Percentiles rank a stretch among this genome's conserved stretches.
These are phyloP conservation scores for Pichia sp. DNA, from an alignment of 1,139 yeast species.

Conservation along the genomic window DNA sequence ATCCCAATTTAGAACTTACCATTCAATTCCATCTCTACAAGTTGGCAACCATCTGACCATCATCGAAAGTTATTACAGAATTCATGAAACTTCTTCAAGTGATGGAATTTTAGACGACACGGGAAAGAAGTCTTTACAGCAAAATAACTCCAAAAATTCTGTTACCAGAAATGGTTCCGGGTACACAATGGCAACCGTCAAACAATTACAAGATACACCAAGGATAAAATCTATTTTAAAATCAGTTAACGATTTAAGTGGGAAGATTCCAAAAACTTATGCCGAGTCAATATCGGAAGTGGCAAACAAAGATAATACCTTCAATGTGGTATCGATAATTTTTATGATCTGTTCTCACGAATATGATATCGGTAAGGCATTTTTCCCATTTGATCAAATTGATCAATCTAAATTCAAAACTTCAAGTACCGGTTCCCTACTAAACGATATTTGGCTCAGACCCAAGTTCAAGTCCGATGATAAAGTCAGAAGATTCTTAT, in stretches of 20 bases:
- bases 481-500: slow-evolving; percentile 66
- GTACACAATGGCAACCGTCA: slow-evolving; percentile 28
- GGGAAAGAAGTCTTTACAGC: slow-evolving; percentile 1
- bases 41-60: slow-evolving; percentile 41
- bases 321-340: slow-evolving; percentile 57
- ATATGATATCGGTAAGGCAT: slow-evolving; percentile 22
- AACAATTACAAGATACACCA: slow-evolving; percentile 92
- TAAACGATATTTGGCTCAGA: slow-evolving; percentile 26
- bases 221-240: slow-evolving; percentile 82
- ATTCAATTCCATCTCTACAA: slow-evolving; percentile 86
- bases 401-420: slow-evolving; percentile 7
- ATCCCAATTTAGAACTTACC: slow-evolving; percentile 85
- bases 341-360: slow-evolving; percentile 66
- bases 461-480: slow-evolving; percentile 42
- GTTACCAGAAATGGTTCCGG: slow-evolving; percentile 19
- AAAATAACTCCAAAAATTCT: background rate
- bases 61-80: slow-evolving; percentile 18
- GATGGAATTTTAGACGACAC: slow-evolving; percentile 8
- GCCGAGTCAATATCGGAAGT: slow-evolving; percentile 16
- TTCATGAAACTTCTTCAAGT: slow-evolving; percentile 3
- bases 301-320: slow-evolving; percentile 12
- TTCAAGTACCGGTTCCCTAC: slow-evolving; percentile 23
- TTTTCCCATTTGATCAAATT: slow-evolving; percentile 15
- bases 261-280: slow-evolving; percentile 20
- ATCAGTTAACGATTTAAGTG: slow-evolving; percentile 39